Evolutionary conservation across 805 yeast species (phyloP).

Genomic region (Pichia occidentalis): DNA sequence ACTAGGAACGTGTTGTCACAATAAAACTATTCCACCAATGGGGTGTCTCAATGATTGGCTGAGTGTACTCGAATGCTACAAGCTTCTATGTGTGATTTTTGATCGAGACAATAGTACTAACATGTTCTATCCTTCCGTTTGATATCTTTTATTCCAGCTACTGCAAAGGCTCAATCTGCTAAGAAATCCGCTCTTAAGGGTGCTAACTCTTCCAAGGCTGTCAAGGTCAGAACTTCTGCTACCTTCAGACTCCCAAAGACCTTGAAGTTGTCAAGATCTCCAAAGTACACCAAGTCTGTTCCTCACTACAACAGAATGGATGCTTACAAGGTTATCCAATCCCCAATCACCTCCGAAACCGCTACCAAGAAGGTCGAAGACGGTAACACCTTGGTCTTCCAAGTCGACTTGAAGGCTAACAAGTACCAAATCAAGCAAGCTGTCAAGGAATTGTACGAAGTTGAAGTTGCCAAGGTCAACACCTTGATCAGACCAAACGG

Average conservation of each 20-base stretch:
- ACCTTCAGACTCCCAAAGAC: conserved; percentile 98
- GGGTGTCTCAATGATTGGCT: no score
- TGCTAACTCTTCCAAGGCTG: conserved; percentile 81
- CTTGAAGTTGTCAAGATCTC: conserved; percentile 85
- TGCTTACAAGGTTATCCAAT: conserved; percentile 87
- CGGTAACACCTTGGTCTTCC: conserved; percentile 98
- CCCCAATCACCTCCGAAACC: conserved; percentile 96
- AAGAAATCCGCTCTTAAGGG: conserved; percentile 99
- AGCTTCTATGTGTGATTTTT: no score
- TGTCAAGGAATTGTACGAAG: conserved; percentile 96
- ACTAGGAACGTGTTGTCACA: no score
- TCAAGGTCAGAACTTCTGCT: conserved; percentile 91
- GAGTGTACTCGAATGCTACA: no score
- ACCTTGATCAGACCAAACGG: conserved; percentile 98
- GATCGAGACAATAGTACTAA: no score
- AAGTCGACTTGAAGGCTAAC: conserved; percentile 95
- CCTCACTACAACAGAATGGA: conserved; percentile 97
- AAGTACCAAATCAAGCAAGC: conserved; percentile 98
- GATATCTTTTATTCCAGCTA: conserved; percentile 26
- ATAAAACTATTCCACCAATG: no score
- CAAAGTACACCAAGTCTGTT: conserved; percentile 94
- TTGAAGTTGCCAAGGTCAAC: conserved; percentile 90
- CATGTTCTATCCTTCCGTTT: neutral
- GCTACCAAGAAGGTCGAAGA: conserved; percentile 99
- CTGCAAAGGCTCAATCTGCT: conserved; percentile 89